Evolutionary conservation across 805 yeast species (phyloP), one percentile per base, ranked within the genome.

Genomic region (Wickerhamomyces strasburgensis): DNA sequence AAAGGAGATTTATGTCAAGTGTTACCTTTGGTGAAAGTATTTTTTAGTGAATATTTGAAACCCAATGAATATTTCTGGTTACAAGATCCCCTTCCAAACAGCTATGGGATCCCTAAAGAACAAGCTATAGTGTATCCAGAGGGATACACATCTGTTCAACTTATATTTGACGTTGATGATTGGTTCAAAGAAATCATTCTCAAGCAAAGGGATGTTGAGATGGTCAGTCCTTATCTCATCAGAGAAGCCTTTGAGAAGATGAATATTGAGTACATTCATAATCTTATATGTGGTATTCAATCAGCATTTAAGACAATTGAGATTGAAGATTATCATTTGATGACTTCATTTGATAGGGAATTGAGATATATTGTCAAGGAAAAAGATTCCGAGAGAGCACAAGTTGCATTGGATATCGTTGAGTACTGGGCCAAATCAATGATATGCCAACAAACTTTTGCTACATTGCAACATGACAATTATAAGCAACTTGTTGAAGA

Each of bases 51-150:
- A 7, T 17, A 29, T 6, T 31, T 34, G 30, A 23, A 14, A 9
- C 39, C 42, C 16, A 14, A 27, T 10, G 38, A 36, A 5, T 30
- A 31, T 2, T 33, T 33, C 10, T 40, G 37, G 34, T 26, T 36
- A 3, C 9, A 18, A 3, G 14, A 18, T 7, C 19, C 27, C 5
- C 14, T 15, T 9, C 16, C 30, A 5, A 27, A 29, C 1, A 19
- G 25, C 19, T 24, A 31, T 18, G 37, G 38, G 19, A 27, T 7
- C 3, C 24, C 31, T 6, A 16, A 23, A 3, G 36, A 36, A 15
- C 19, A 33, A 6, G n/a, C 19, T 8, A 32, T 33, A 16, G 36
- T 9, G 6, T 14, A 15, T 13, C 44, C 44, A 4, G 14, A 19
- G 3, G 36, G 38, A 5, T 31, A 17, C 15, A 15, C 15, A 10